phyloP scores from a whole-genome alignment of 768 basidiomycete species.

The Tricholoma furcatifolium region DNA sequence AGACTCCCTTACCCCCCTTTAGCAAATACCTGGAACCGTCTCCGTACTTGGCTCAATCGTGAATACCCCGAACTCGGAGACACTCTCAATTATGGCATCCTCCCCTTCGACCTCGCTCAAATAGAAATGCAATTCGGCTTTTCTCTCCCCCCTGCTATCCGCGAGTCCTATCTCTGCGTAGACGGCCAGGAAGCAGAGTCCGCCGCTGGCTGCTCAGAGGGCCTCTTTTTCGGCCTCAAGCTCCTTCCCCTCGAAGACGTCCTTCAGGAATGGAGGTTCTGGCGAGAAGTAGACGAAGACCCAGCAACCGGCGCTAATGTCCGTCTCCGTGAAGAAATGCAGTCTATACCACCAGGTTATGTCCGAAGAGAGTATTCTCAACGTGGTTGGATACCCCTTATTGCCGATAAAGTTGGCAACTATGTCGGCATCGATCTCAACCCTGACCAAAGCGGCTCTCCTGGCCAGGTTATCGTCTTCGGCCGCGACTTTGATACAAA shows the following conservation, averaged over 20 bases:
- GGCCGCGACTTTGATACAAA: constrained; percentile 99
- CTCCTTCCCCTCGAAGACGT: constrained; percentile 91
- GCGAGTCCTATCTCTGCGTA: constrained; percentile 84
- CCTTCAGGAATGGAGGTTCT: constrained; percentile 93
- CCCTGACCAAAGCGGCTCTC: constrained; percentile 70
- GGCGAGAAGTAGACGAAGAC: constrained; percentile 92
- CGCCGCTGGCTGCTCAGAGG: constrained; percentile 82
- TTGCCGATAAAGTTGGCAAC: constrained; percentile 92
- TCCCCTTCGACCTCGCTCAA: constrained; percentile 73
- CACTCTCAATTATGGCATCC: constrained; percentile 90
- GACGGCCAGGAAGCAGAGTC: constrained; percentile 96
- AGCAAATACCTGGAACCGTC: constrained; percentile 78
- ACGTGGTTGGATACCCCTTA: constrained; percentile 94
- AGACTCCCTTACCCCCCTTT: constrained; percentile 69
- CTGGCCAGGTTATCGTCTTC: constrained; percentile 96
- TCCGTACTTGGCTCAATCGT: constrained; percentile 76
- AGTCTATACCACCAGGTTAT: constrained; percentile 87
- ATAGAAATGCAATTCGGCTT: constrained; percentile 86
- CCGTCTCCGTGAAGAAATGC: constrained; percentile 73
- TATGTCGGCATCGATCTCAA: constrained; percentile 96
- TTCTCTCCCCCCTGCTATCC: constrained; percentile 78
- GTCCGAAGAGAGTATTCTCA: constrained; percentile 88
- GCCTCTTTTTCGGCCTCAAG: constrained; percentile 95
- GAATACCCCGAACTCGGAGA: constrained; percentile 95
- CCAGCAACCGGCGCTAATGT: constrained; percentile 81